Evolutionary conservation across 768 basidiomycete genomes (phyloP).

Genomic region (Boletus barrowsii): DNA sequence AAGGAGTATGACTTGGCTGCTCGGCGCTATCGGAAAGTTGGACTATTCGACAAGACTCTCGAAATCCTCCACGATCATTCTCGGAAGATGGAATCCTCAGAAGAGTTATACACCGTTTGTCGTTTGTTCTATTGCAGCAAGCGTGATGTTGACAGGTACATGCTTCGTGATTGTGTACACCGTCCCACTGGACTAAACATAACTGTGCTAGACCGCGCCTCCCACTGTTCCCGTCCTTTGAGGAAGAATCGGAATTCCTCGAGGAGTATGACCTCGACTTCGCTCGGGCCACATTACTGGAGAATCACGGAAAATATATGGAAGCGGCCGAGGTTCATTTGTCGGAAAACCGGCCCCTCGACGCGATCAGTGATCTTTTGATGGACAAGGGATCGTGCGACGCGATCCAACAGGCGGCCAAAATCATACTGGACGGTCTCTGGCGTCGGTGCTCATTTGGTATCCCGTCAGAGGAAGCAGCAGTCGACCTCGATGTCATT

Average conservation of each 20-base stretch:
- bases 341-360: conserved; percentile 41
- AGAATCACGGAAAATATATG: conserved; percentile 36
- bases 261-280: conserved; percentile 51
- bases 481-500: neutral
- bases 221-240: conserved; percentile 46
- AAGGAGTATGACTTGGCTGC: conserved; percentile 44
- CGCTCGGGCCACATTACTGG: conserved; percentile 45
- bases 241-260: conserved; percentile 56
- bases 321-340: conserved; percentile 56
- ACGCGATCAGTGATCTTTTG: conserved; percentile 48
- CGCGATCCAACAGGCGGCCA: conserved; percentile 34
- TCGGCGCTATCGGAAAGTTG: conserved; percentile 46
- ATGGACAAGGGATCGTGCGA: conserved; percentile 27
- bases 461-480: conserved; percentile 2
- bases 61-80: conserved; percentile 39
- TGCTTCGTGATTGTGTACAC: neutral
- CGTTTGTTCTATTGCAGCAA: conserved; percentile 44
- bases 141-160: conserved; percentile 19
- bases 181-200: neutral
- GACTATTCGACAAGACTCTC: conserved; percentile 53
- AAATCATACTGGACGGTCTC: conserved; percentile 41
- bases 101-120: conserved; percentile 43
- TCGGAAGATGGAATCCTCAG: conserved; percentile 31
- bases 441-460: conserved; percentile 48
- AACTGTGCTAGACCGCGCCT: conserved; percentile 40